Evolutionary conservation across 2,329 filamentous ascomycete species (phyloP), one percentile per base, ranked within the genome.

Genomic region (Neoscytalidium dimidiatum): DNA sequence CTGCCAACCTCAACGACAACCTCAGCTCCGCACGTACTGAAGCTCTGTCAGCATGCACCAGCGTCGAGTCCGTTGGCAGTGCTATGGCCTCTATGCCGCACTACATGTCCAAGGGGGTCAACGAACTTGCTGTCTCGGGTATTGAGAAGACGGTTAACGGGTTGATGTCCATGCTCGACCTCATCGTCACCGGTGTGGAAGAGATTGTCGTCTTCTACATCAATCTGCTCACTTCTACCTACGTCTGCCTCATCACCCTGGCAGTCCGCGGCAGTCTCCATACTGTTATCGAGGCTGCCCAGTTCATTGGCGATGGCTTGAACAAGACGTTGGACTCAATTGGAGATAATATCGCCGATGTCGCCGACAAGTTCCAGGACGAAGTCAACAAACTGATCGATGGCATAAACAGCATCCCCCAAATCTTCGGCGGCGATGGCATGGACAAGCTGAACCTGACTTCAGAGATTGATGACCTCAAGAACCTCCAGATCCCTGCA

Each of bases 21-120:
- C 86, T 98, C 68, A 86, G 79, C 62, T 88, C 88, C 64, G 94
- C 95, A 53, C 90, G 92, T 76, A 78, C 82, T 64, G 89, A 97
- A 82, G 94, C 95, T 26, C 85, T 97, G 62, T 90, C 92, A 61
- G 93, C 94, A 68, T 99, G 95, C 78, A 92, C 89, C 65, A 91
- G 91, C 76, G 94, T 98, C 53, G 94, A 99, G 81, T 92, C 92
- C 70, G 87, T 96, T 70, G 95, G 94, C 68, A 97, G 93, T 75
- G 86, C 92, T 67, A 94, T 99, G 92, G 95, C 94, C 43, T 98
- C 95, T 41, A 97, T 98, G 93, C 95, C 95, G 65, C 91, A 97
- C 78, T 98, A 97, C 80, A 89, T 98, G 75, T 91, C 94, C 1
- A 83, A 86, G 60, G 95, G 95, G 63, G 89, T 97, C 75, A 99